These are phyloP conservation scores for Salix arbutifolia DNA, from an alignment of 345 rosid genomes.

Conservation along the genomic window DNA sequence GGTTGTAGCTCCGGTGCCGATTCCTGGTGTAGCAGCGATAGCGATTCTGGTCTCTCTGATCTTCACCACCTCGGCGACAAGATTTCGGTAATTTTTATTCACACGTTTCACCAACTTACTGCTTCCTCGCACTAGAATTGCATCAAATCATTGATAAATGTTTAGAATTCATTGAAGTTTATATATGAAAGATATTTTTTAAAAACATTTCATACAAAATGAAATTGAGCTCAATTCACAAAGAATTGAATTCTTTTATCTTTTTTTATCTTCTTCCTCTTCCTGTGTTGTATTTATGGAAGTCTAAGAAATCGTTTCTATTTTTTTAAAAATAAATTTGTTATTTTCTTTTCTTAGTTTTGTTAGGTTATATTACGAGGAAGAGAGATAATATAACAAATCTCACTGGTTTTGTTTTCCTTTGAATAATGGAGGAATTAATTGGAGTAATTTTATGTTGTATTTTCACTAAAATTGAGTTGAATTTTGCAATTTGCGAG, in stretches of 20 bases:
- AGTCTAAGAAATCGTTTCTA: not conserved
- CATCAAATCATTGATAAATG: not conserved
- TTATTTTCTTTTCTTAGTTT: not conserved
- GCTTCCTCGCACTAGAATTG: not conserved
- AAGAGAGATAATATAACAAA: not conserved
- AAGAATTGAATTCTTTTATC: not conserved
- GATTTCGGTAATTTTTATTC: slow-evolving; percentile 47
- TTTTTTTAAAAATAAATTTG: not conserved
- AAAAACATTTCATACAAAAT: not conserved
- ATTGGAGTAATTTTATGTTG: not conserved
- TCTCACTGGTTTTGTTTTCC: not conserved
- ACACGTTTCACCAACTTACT: not conserved
- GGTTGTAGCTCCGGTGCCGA: slow-evolving; percentile 56
- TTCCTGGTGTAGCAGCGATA: slow-evolving; percentile 80
- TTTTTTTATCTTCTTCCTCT: not conserved
- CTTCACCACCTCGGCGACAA: slow-evolving; percentile 66
- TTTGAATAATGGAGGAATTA: not conserved
- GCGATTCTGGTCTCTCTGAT: slow-evolving; percentile 75
- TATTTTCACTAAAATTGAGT: not conserved
- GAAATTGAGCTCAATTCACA: not conserved
- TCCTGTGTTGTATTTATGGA: no score
- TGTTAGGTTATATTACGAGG: not conserved
- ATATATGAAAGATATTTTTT: not conserved
- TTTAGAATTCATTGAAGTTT: not conserved
- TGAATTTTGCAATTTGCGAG: not conserved